Conservation (phyloP, 2,329 filamentous ascomycete species). For the Diaporthe capsici region DNA sequence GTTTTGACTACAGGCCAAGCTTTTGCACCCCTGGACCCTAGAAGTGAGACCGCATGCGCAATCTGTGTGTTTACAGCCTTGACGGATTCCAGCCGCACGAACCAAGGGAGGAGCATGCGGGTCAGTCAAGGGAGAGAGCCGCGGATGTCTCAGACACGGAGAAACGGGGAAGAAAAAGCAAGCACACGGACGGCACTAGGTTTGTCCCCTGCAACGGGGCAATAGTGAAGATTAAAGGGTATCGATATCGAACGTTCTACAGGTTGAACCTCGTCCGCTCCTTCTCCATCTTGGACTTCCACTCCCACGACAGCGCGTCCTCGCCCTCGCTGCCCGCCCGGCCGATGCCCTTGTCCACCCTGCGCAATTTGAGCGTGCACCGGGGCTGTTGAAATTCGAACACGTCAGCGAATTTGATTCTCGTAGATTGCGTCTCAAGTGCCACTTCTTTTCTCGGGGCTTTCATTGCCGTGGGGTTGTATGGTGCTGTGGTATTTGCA, state of each 20-base stretch:
- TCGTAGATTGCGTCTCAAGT: background rate
- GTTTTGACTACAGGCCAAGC: background rate
- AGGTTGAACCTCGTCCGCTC: constrained; percentile 93
- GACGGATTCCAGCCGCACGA: background rate
- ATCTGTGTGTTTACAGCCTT: background rate
- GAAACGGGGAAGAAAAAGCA: background rate
- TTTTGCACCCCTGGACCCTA: background rate
- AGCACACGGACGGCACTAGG: background rate
- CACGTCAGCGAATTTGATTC: constrained; percentile 11
- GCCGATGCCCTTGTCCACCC: constrained; percentile 90
- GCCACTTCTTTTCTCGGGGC: too few species aligned
- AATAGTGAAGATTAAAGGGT: background rate
- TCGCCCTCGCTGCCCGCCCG: constrained; percentile 76
- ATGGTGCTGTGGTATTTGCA: background rate
- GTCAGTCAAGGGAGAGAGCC: background rate
- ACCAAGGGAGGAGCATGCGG: constrained; percentile 7
- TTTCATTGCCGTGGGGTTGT: constrained; percentile 22
- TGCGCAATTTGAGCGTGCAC: constrained; percentile 84
- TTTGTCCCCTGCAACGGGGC: background rate
- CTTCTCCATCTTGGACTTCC: constrained; percentile 97
- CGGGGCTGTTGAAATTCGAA: constrained; percentile 24
- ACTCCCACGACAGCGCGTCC: constrained; percentile 91
- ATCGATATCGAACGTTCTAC: constrained; percentile 56
- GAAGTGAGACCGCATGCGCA: constrained; percentile 3
- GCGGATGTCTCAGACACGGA: background rate